phyloP scores from a whole-genome alignment of 495 filamentous ascomycete genomes.

The Daldinia loculata region DNA sequence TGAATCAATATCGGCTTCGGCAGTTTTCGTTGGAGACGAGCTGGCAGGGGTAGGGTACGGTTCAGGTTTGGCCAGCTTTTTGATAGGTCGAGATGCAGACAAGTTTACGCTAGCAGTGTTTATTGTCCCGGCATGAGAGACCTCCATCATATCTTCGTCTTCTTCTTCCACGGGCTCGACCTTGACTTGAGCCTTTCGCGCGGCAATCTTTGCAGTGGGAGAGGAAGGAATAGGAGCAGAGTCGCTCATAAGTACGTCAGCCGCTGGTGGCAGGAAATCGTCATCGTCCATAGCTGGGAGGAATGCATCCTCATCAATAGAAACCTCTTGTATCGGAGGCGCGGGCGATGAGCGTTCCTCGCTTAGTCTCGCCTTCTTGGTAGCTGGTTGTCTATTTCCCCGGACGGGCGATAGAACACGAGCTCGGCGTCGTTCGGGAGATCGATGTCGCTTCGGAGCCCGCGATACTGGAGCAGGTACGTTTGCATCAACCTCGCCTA shows the following conservation, averaged over 20 bases:
- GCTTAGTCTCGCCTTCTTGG: slow-evolving; percentile 62
- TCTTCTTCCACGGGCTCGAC: slow-evolving; percentile 70
- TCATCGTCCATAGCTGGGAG: slow-evolving; percentile 66
- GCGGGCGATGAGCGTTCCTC: slow-evolving; percentile 57
- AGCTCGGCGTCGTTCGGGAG: slow-evolving; percentile 76
- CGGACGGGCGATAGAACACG: slow-evolving; percentile 80
- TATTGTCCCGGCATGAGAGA: slow-evolving; percentile 77
- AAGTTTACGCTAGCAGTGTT: slow-evolving; percentile 81
- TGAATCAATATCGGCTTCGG: slow-evolving; percentile 71
- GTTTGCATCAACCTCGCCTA: slow-evolving; percentile 90
- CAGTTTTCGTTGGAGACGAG: slow-evolving; percentile 74
- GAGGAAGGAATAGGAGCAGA: slow-evolving; percentile 75
- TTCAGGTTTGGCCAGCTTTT: slow-evolving; percentile 74
- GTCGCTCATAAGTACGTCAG: slow-evolving; percentile 79
- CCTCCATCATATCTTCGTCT: slow-evolving; percentile 85
- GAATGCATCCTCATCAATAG: slow-evolving; percentile 65
- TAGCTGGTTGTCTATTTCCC: slow-evolving; percentile 51
- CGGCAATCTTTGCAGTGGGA: slow-evolving; percentile 79
- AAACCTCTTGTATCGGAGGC: slow-evolving; percentile 52
- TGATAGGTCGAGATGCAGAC: slow-evolving; percentile 79
- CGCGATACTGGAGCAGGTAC: slow-evolving; percentile 65
- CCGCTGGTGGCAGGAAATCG: slow-evolving; percentile 35
- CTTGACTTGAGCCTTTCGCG: slow-evolving; percentile 76
- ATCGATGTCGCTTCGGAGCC: slow-evolving; percentile 69
- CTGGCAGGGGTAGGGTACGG: slow-evolving; percentile 71